These are phyloP conservation scores for Pyrenophora seminiperda DNA, from an alignment of 2,329 filamentous ascomycete species.

Conservation along the genomic window DNA sequence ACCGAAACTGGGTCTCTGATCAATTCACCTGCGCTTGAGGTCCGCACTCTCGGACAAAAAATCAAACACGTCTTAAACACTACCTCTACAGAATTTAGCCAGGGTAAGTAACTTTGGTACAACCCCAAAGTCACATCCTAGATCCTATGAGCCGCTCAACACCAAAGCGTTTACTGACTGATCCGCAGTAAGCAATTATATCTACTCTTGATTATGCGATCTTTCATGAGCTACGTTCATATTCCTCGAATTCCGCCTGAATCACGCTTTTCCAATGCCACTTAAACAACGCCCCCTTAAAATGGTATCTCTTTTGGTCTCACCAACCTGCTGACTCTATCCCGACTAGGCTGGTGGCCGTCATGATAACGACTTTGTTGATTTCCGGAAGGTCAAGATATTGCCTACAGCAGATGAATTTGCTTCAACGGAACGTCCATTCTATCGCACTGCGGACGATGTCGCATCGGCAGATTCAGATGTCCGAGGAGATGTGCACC, in stretches of 20 bases:
- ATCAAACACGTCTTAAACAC: constrained; percentile 54
- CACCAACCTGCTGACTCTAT: too few relatives aligned
- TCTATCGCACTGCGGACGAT: constrained; percentile 60
- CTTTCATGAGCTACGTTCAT: too few relatives aligned
- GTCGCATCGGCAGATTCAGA: constrained; percentile 50
- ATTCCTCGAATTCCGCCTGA: too few relatives aligned
- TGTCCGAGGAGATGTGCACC: constrained; percentile 55
- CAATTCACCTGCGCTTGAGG: constrained; percentile 56
- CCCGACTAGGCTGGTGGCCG: constrained; percentile 62
- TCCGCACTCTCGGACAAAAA: constrained; percentile 61
- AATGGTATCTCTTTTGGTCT: too few relatives aligned
- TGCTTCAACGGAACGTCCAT: constrained; percentile 56
- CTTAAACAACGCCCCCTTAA: too few relatives aligned
- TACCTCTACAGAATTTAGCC: too few relatives aligned
- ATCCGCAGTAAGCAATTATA: too few relatives aligned
- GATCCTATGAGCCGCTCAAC: constrained; percentile 54
- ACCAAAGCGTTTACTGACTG: too few relatives aligned
- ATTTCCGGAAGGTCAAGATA: constrained; percentile 66
- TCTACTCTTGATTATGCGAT: too few relatives aligned
- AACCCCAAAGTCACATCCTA: too few relatives aligned
- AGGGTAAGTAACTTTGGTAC: too few relatives aligned
- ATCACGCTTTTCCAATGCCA: too few relatives aligned
- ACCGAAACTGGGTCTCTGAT: constrained; percentile 30
- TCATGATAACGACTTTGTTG: constrained; percentile 72
- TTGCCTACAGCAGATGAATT: constrained; percentile 71